Base-by-base conservation (phyloP, 345 rosid species). In the Melaleuca alternifolia region DNA sequence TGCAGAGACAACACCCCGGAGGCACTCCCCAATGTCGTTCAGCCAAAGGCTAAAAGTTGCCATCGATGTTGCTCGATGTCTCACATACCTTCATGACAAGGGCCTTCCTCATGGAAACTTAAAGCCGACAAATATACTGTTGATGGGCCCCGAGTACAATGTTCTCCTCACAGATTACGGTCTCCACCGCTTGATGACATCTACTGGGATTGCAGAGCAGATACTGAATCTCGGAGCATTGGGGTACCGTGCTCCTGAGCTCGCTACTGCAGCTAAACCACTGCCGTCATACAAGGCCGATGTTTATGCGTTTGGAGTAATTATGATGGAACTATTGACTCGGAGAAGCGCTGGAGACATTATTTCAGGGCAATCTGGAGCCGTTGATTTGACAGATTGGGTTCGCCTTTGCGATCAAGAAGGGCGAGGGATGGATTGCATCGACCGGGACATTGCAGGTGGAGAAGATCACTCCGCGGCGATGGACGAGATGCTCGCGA, bases 331-430 rank as follows among this genome's bases (percentile, higher is more conserved):
- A 90, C 89, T 97, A 87, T 89, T 97, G 86, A 97, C 98, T 8
- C 91, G 97, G 91, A 92, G 96, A 86, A 95, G 99, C 26, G 99
- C 99, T 0, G 97, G 99, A 28, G 99, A 97, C 90, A 97, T 97
- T 88, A 96, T 97, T 86, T 97, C 98, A 5, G 99, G 99, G 59
- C 98, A 95, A 82, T 93, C 98, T 5, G 98, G 99, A 83, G 99
- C 98, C 0, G 98, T 97, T 11, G 98, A 97, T 87, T 94, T 97
- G 41, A 94, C 96, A 0, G 98, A 96, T 86, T 97, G 99, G 99
- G 96, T 97, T 57, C 88, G 93, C 85, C 87, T 96, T 33, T 97
- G 97, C 52, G 93, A 96, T 88, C 93, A 93, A 88, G 99, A 96
- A 93, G 99, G 98, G 33, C 90, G 98, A 59, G 94, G 95, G 87